A percentile compares a stretch with the other conserved stretches of the same genome.
phyloP scores from a whole-genome alignment of 805 yeast genomes.

The Candida namnaoensis region DNA sequence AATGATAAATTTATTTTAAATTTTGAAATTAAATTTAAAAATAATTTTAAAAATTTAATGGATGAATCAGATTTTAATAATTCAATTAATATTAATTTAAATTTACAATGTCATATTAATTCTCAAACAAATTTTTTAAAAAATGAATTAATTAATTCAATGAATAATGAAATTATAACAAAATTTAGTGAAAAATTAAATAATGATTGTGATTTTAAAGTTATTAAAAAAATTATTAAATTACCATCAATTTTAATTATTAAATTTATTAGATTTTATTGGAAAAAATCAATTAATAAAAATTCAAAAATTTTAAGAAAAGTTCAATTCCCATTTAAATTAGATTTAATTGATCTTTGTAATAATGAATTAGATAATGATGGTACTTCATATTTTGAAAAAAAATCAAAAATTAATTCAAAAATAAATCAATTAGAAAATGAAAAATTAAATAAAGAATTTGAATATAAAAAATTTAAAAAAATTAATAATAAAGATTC shows the following conservation, averaged over 20 bases:
- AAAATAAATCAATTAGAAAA: conserved; percentile 56
- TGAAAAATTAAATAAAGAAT: conserved; percentile 58
- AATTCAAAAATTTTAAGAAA: conserved; percentile 91
- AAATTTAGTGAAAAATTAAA: conserved; percentile 68
- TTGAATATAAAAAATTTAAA: conserved; percentile 60
- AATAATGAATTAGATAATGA: conserved; percentile 81
- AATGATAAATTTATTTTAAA: conserved; percentile 42
- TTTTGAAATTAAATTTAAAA: conserved; percentile 59
- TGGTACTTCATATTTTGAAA: conserved; percentile 34
- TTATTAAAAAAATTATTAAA: conserved; percentile 51
- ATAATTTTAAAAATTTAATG: conserved; percentile 53
- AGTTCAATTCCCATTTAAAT: conserved; percentile 90
- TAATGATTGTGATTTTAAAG: conserved; percentile 61
- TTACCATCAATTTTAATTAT: conserved; percentile 85
- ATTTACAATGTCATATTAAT: conserved; percentile 84
- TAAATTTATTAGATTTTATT: conserved; percentile 89
- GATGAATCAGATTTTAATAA: conserved; percentile 39
- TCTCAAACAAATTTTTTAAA: conserved; percentile 79
- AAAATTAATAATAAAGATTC: conserved; percentile 16
- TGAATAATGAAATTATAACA: conserved; percentile 61
- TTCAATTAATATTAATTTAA: conserved; percentile 51
- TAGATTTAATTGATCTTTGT: conserved; percentile 80
- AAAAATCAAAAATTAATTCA: conserved; percentile 45
- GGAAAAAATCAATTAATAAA: conserved; percentile 88
- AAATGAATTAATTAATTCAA: conserved; percentile 71